Conservation (phyloP, 1,284 basidiomycete species). For the Melanopsichium pennsylvanicum region DNA sequence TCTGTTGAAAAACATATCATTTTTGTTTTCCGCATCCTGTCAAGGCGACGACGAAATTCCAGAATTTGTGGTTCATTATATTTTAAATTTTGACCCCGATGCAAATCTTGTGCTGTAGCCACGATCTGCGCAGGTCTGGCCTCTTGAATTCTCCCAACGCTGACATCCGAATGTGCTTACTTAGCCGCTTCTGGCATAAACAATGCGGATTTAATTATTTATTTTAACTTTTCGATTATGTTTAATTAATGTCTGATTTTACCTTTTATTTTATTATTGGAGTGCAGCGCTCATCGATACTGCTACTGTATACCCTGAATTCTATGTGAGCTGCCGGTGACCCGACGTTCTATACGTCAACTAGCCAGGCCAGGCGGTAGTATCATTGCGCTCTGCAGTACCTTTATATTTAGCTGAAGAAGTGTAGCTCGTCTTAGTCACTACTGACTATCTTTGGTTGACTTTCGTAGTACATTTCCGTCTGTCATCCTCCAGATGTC, state of each 20-base stretch:
- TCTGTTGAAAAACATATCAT: too few relatives aligned
- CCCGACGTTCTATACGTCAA: neutral
- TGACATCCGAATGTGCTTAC: too few relatives aligned
- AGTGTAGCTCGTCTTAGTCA: neutral
- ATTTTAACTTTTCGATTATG: neutral
- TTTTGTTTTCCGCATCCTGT: neutral
- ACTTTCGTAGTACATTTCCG: slow-evolving; percentile 1
- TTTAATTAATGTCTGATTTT: neutral
- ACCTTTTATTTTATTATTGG: neutral
- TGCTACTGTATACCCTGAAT: neutral
- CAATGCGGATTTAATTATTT: neutral
- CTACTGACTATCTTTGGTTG: neutral
- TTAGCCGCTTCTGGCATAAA: slow-evolving; percentile 8
- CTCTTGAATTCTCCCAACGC: too few relatives aligned
- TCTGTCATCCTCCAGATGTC: slow-evolving; percentile 21
- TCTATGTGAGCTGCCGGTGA: neutral
- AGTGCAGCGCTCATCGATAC: slow-evolving; percentile 3
- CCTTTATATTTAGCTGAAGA: too few relatives aligned
- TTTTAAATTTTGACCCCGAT: too few relatives aligned
- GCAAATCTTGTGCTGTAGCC: slow-evolving; percentile 1
- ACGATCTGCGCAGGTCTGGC: neutral
- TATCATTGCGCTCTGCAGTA: neutral
- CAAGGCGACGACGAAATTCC: neutral
- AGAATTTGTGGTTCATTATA: neutral
- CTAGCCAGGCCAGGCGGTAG: too few relatives aligned